Evolutionary conservation across 352 stramenopile genomes (phyloP).

Genomic region (Pythium dissotocum): DNA sequence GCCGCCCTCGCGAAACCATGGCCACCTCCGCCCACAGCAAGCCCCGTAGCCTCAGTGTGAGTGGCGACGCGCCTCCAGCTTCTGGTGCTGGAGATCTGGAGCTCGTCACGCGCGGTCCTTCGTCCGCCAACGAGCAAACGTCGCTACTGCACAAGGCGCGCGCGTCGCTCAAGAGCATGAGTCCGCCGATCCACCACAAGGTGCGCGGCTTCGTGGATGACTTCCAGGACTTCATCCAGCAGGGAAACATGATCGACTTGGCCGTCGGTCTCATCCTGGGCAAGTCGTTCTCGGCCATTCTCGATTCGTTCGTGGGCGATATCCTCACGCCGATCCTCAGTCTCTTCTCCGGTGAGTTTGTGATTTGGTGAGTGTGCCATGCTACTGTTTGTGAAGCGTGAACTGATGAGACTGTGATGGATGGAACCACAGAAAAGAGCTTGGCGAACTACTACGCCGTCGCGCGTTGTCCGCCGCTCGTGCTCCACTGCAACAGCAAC

Average conservation of each 20-base stretch:
- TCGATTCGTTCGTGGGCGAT: conserved; percentile 72
- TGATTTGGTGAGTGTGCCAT: background rate
- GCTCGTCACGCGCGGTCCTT: background rate
- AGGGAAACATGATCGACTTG: conserved; percentile 76
- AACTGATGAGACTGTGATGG: background rate
- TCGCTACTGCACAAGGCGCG: conserved; percentile 23
- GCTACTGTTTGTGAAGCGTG: no score
- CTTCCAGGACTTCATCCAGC: conserved; percentile 76
- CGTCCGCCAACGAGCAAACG: conserved; percentile 11
- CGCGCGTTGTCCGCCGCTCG: conserved; percentile 44
- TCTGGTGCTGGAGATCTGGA: conserved; percentile 6
- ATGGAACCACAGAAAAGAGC: conserved; percentile 38
- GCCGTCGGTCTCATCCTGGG: conserved; percentile 69
- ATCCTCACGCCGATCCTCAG: conserved; percentile 68
- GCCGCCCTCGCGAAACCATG: background rate
- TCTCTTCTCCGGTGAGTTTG: conserved; percentile 52
- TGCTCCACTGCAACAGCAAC: conserved; percentile 37
- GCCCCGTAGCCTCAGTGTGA: conserved; percentile 5
- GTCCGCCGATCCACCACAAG: conserved; percentile 30
- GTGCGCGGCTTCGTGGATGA: conserved; percentile 45
- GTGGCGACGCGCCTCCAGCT: background rate
- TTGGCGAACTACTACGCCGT: conserved; percentile 66
- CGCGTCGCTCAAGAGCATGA: conserved; percentile 15
- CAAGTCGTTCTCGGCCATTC: conserved; percentile 63
- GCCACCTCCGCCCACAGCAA: background rate